Conservation (phyloP, 805 yeast species). For the Saturnispora saitoi region DNA sequence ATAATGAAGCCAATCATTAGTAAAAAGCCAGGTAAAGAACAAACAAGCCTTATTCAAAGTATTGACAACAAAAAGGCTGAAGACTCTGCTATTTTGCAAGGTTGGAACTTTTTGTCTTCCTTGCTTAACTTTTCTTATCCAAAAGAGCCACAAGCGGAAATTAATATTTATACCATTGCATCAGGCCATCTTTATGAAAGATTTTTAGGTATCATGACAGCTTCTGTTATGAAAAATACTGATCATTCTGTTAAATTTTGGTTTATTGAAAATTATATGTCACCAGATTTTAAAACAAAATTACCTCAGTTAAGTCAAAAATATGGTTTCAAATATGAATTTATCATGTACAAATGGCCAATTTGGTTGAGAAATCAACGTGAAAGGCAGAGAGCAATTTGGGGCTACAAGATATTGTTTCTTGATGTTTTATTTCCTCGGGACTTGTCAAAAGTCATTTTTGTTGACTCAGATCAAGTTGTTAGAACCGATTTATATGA, state of each 20-base stretch:
- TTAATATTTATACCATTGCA: conserved; percentile 76
- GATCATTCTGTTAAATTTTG: conserved; percentile 68
- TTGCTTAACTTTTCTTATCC: not conserved
- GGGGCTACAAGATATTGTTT: conserved; percentile 85
- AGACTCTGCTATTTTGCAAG: not conserved
- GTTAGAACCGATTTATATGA: conserved; percentile 69
- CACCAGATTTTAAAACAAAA: conserved; percentile 55
- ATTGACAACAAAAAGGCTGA: conserved; percentile 7
- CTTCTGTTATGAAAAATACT: conserved; percentile 62
- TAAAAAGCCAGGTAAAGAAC: conserved; percentile 18
- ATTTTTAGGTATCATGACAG: conserved; percentile 68
- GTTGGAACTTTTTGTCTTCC: not conserved
- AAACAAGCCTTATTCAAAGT: conserved; percentile 4
- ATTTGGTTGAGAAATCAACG: conserved; percentile 74
- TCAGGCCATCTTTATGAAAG: conserved; percentile 76
- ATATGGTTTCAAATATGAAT: conserved; percentile 61
- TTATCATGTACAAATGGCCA: conserved; percentile 91
- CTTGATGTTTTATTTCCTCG: conserved; percentile 83
- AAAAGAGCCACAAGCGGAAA: conserved; percentile 39
- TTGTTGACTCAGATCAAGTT: conserved; percentile 81
- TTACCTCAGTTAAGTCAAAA: conserved; percentile 51
- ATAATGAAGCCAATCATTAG: conserved; percentile 36
- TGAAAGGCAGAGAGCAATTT: conserved; percentile 68
- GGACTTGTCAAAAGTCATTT: conserved; percentile 63
- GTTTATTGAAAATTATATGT: conserved; percentile 76